Base-by-base conservation (phyloP, 176 grass and related monocot species). In the Lolium rigidum region DNA sequence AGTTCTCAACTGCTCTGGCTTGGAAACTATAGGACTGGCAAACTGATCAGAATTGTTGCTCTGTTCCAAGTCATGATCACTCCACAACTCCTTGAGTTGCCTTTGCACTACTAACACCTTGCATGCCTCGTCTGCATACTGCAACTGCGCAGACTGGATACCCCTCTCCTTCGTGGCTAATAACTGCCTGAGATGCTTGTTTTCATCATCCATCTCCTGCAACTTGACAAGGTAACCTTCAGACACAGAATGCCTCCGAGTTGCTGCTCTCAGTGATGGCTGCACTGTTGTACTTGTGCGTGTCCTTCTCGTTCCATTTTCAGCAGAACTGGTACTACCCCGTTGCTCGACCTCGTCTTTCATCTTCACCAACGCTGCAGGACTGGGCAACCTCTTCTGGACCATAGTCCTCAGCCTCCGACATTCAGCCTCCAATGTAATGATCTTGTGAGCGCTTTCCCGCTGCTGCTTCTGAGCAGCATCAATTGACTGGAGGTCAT, bases 311-410 rank as follows among this genome's bases (percentile, higher is more conserved):
- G 68, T 80, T 86, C 83, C 73, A 7, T 57, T 86, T 22, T 77
- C 57, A 54, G 68, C 79, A 50, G 56, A 47, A 82, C 20, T 46
- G 39, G 21, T 18, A 20, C 70, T 18, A 20, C 70, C 90, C 39
- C 71, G 43, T 74, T 63, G 70, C 80, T 86, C 86, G 26, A 90
- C 76, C 91, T 92, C 94, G 9, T 85, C 79, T 79, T 84, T 90
- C 87, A 97, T 97, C 90, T 97, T 93, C 12, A 87, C 89, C 76
- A 97, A 75, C n/a, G 94, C 94, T 31, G 83, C 74, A 44, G 89
- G 85, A 12, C 94, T 87, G 0, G 94, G 94, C 16, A 93, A 70
- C 28, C 87, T 86, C 82, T 93, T 93, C 78, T 90, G 84, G 24
- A 93, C 78, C 87, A 93, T 93, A 50, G 77, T 84, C 49, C 89